Evolutionary conservation across 306 rosid species (phyloP), one percentile per base, ranked within the genome.

Genomic region (Medicago lupulina): DNA sequence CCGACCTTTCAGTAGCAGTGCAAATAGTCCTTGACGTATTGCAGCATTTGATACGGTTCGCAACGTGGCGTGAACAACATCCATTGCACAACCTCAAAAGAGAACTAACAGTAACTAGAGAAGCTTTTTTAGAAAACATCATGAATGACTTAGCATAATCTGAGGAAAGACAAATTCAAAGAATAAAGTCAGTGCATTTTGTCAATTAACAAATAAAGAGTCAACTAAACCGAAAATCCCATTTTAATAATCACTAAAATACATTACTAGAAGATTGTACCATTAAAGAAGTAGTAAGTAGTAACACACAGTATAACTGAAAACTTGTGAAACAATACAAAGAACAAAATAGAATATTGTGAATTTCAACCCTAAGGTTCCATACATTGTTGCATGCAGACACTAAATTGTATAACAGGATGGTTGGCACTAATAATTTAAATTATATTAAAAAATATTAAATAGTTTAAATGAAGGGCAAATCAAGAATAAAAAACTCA

Each of bases 1-100:
- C 83, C 7, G 76, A 79, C 49, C 76, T 86, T 70, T 88, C 84
- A 69, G 87, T 79, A 39, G 78, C 81, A 63, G 70, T 72, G 60
- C 80, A 82, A 15, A 84, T 68, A 78, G 71, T 49, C 84, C 83
- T 88, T 76, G 55, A 71, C 2, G 47, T n/a, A 71, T 66, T 71
- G 51, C 71, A 53, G 51, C 74, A 19, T 70, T 76, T 79, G 46
- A 71, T 23, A 75, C 70, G 23, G 34, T 54, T 67, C 1, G 12
- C 21, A 59, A 71, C 5, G 16, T 74, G 40, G 55, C 3, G 23
- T 13, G 82, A 67, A 58, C 53, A 15, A 9, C 47, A 63, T 36
- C 28, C 72, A 44, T 60, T 82, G 60, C 61, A 28, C 46, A 83
- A 49, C 72, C 40, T 67, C 57, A 44, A 19, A 68, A 85, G 50